These are phyloP conservation scores for Lumnitzera littorea DNA, from an alignment of 345 rosid genomes.

Conservation along the genomic window DNA sequence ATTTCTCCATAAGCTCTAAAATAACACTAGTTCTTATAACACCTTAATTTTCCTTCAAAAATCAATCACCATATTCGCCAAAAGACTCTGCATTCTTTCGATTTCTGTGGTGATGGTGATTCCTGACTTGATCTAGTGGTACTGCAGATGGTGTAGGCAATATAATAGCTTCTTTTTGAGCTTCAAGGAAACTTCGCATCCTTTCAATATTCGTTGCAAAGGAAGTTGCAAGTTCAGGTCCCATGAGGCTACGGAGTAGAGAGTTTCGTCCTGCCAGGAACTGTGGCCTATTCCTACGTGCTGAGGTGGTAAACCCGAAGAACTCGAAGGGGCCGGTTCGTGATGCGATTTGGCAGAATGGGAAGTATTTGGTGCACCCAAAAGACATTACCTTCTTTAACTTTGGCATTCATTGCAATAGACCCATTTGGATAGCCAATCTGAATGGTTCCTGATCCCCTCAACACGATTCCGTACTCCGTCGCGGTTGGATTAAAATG, in stretches of 20 bases:
- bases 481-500: constrained; percentile 84
- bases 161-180: constrained; percentile 59
- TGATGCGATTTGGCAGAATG: constrained; percentile 82
- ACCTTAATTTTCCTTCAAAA: too few species aligned
- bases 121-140: constrained; percentile 21
- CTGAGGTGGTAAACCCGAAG: constrained; percentile 84
- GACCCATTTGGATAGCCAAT: constrained; percentile 76
- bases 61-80: too few species aligned
- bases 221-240: constrained; percentile 45
- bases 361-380: constrained; percentile 79
- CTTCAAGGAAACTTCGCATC: constrained; percentile 23
- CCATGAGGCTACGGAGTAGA: constrained; percentile 28
- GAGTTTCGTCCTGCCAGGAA: constrained; percentile 68
- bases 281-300: constrained; percentile 69
- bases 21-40: too few species aligned
- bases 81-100: too few species aligned
- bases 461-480: constrained; percentile 66
- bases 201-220: constrained; percentile 46
- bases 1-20: too few species aligned
- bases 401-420: constrained; percentile 41
- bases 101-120: neutral
- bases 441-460: constrained; percentile 65
- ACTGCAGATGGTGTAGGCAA: constrained; percentile 53
- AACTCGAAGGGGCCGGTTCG: constrained; percentile 51
- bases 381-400: constrained; percentile 63